A percentile compares a stretch with the other conserved stretches of the same genome.
Evolutionary conservation across 805 yeast species (phyloP).

Genomic region (Saturnispora kantuleensis): DNA sequence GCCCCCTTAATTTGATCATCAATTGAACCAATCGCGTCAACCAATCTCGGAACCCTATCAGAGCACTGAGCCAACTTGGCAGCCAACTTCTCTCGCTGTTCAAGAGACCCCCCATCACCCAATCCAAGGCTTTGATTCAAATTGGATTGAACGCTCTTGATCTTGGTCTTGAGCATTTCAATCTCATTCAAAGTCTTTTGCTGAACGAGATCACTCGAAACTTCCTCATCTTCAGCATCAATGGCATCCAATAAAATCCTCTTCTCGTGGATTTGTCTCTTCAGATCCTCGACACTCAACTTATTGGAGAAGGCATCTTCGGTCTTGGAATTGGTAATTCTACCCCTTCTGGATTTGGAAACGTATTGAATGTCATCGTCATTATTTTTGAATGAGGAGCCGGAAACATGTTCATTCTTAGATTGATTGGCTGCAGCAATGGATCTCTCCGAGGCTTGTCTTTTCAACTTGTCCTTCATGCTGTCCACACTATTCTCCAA

Average conservation of each 20-base stretch:
- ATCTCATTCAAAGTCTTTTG: constrained; percentile 44
- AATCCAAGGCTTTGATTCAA: constrained; percentile 23
- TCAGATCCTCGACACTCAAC: constrained; percentile 43
- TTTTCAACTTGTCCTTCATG: constrained; percentile 55
- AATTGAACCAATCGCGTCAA: constrained; percentile 49
- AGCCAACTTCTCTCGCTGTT: constrained; percentile 42
- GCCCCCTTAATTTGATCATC: constrained; percentile 61
- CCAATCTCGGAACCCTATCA: constrained; percentile 62
- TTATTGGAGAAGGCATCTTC: constrained; percentile 19
- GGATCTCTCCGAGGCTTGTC: constrained; percentile 23
- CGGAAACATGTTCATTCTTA: constrained; percentile 22
- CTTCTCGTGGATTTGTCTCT: constrained; percentile 62
- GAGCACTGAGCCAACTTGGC: constrained; percentile 52
- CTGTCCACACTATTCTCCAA: constrained; percentile 61
- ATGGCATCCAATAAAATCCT: constrained; percentile 59
- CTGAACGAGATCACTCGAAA: constrained; percentile 18
- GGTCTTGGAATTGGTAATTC: constrained; percentile 17
- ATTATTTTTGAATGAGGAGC: constrained; percentile 62
- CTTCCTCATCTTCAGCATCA: constrained; percentile 54
- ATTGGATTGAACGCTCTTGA: constrained; percentile 36
- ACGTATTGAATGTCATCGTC: constrained; percentile 61
- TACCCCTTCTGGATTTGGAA: constrained; percentile 39
- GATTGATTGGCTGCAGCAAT: constrained; percentile 4
- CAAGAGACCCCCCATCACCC: constrained; percentile 26
- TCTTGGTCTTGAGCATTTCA: constrained; percentile 52